Conservation (phyloP, 2,329 filamentous ascomycete species). For the Aciculosporium take region DNA sequence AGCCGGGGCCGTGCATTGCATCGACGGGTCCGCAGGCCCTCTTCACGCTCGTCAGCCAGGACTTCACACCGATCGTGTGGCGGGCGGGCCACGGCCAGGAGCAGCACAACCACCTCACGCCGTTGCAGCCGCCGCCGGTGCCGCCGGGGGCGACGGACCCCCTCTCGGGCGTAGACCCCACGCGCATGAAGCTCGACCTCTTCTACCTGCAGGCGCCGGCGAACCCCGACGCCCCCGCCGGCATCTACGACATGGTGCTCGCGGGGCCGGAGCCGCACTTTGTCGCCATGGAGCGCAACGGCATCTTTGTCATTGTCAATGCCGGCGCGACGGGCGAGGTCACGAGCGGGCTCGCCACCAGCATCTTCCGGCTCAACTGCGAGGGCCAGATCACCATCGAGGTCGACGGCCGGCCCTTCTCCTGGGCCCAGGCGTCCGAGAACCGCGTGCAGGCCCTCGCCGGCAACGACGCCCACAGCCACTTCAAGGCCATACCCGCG, state of each 20-base stretch:
- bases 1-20: background rate
- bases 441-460: background rate
- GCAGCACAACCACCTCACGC: background rate
- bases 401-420: background rate
- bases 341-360: background rate
- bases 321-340: background rate
- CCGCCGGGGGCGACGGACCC: background rate
- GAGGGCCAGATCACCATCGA: background rate
- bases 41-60: background rate
- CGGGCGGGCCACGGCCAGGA: background rate
- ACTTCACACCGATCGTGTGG: background rate
- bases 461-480: background rate
- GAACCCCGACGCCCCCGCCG: background rate
- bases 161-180: background rate
- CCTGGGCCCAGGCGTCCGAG: background rate
- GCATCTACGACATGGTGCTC: background rate
- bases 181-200: background rate
- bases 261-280: background rate
- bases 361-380: conserved; percentile 1
- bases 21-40: background rate
- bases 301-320: background rate
- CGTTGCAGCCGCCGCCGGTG: background rate
- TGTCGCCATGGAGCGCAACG: background rate
- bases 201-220: background rate
- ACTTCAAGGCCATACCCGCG: background rate